A percentile compares a stretch with the other conserved stretches of the same genome.
These are phyloP conservation scores for Craspedostauros australis DNA, from an alignment of 108 stramenopile species.

Conservation along the genomic window DNA sequence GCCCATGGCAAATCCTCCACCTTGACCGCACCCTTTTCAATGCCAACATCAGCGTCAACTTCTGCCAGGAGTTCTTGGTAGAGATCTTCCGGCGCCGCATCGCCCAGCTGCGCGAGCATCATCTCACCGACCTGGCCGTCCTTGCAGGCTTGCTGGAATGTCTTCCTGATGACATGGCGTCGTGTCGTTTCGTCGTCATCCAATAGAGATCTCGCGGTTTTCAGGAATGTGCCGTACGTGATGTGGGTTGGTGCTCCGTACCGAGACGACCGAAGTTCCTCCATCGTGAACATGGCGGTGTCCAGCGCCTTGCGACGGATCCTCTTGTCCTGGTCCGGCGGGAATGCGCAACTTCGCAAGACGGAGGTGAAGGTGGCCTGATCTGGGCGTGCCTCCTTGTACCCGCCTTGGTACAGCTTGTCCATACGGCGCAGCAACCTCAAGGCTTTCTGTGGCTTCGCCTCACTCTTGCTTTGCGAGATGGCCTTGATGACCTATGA, in stretches of 20 bases:
- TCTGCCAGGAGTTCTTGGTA: constrained; percentile 39
- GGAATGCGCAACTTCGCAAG: constrained; percentile 39
- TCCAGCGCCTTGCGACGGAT: constrained; percentile 27
- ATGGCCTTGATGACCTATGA: constrained; percentile 41
- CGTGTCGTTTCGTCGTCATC: constrained; percentile 21
- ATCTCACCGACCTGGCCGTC: constrained; percentile 60
- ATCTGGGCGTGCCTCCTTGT: constrained; percentile 47
- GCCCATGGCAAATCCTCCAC: constrained; percentile 16
- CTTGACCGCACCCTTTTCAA: neutral
- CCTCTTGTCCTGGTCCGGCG: constrained; percentile 19
- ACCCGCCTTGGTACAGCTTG: constrained; percentile 36
- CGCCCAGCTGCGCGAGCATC: constrained; percentile 47
- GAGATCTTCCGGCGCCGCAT: constrained; percentile 41
- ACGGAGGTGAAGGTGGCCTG: constrained; percentile 34
- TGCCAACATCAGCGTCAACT: neutral
- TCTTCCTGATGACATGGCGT: constrained; percentile 27
- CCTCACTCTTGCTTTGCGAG: constrained; percentile 34
- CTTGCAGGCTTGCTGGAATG: constrained; percentile 32
- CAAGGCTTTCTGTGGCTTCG: constrained; percentile 39
- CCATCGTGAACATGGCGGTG: constrained; percentile 37
- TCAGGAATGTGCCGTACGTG: constrained; percentile 68
- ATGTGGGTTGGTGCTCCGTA: constrained; percentile 53
- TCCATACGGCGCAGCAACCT: constrained; percentile 36
- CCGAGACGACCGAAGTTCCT: constrained; percentile 30
- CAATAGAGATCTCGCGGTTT: constrained; percentile 49